Percentiles rank a stretch among this genome's conserved stretches.
These are phyloP conservation scores for Herpotrichia juniperi DNA, from an alignment of 2,329 filamentous ascomycete species.

Conservation along the genomic window DNA sequence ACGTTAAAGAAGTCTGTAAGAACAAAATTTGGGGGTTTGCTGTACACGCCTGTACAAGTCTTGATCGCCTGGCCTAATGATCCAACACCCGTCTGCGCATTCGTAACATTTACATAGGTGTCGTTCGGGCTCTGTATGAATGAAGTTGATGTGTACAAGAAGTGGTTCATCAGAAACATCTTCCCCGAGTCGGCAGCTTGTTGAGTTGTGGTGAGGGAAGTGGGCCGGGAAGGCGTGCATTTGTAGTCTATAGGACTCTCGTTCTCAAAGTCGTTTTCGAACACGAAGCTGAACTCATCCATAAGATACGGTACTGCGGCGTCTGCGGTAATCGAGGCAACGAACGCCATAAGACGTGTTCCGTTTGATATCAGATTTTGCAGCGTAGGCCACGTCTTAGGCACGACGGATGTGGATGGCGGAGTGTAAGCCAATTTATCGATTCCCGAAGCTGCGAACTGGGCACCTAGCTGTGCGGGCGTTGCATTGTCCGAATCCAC, in stretches of 20 bases:
- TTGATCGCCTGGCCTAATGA: constrained; percentile 48
- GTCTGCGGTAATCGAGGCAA: constrained; percentile 58
- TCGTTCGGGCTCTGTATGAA: constrained; percentile 50
- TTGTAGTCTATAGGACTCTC: constrained; percentile 69
- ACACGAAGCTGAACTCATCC: constrained; percentile 69
- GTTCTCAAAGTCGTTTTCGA: constrained; percentile 75
- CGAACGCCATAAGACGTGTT: constrained; percentile 72
- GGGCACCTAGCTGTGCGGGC: constrained; percentile 60
- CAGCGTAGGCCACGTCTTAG: constrained; percentile 72
- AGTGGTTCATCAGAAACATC: constrained; percentile 81
- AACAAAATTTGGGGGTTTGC: constrained; percentile 71
- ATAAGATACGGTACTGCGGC: constrained; percentile 63
- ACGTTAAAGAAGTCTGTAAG: constrained; percentile 82
- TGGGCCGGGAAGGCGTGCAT: constrained; percentile 73
- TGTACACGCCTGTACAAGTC: constrained; percentile 63
- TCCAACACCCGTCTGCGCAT: constrained; percentile 66
- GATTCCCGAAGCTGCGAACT: constrained; percentile 59
- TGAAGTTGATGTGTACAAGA: constrained; percentile 66
- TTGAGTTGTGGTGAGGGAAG: constrained; percentile 51
- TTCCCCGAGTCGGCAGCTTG: constrained; percentile 63
- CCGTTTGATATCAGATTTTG: constrained; percentile 68
- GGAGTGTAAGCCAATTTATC: constrained; percentile 62
- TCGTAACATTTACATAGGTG: constrained; percentile 66
- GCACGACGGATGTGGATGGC: constrained; percentile 52
- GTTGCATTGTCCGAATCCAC: constrained; percentile 71